Evolutionary conservation across 2,329 filamentous ascomycete genomes (phyloP).

Genomic region (Cladophialophora exuberans): DNA sequence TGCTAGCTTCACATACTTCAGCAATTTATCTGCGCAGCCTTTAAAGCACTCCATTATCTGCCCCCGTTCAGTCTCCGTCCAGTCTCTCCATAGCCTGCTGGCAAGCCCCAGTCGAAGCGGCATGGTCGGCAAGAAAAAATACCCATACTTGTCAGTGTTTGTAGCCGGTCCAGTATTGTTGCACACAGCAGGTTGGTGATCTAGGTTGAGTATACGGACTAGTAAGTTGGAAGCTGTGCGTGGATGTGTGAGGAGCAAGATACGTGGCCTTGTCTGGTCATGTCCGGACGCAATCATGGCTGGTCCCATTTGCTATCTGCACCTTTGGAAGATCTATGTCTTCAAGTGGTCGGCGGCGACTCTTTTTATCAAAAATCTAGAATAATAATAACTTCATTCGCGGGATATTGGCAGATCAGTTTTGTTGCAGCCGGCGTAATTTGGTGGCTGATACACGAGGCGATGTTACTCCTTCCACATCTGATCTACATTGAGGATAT

Average conservation of each 20-base stretch:
- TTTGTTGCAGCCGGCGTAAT: no score
- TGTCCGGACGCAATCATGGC: background rate
- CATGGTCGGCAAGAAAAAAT: conserved; percentile 37
- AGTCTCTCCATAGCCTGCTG: conserved; percentile 33
- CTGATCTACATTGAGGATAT: no score
- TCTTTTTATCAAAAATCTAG: no score
- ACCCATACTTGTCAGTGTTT: conserved; percentile 28
- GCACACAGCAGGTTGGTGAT: conserved; percentile 33
- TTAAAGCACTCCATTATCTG: conserved; percentile 35
- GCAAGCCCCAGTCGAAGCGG: conserved; percentile 18
- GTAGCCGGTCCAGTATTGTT: conserved; percentile 26
- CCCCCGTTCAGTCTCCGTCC: conserved; percentile 36
- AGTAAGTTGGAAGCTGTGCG: conserved; percentile 42
- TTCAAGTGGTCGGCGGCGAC: no score
- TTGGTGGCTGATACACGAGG: no score
- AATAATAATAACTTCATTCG: no score
- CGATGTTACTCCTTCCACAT: no score
- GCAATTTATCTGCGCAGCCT: conserved; percentile 35
- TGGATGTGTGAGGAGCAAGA: conserved; percentile 35
- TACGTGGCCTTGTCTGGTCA: background rate
- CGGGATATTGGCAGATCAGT: no score
- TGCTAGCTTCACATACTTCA: conserved; percentile 33
- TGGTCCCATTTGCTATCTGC: background rate
- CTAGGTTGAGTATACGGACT: conserved; percentile 37
- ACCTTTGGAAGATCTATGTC: no score